Base-by-base conservation (phyloP, 179 eudicot species). In the Spinacia oleracea region DNA sequence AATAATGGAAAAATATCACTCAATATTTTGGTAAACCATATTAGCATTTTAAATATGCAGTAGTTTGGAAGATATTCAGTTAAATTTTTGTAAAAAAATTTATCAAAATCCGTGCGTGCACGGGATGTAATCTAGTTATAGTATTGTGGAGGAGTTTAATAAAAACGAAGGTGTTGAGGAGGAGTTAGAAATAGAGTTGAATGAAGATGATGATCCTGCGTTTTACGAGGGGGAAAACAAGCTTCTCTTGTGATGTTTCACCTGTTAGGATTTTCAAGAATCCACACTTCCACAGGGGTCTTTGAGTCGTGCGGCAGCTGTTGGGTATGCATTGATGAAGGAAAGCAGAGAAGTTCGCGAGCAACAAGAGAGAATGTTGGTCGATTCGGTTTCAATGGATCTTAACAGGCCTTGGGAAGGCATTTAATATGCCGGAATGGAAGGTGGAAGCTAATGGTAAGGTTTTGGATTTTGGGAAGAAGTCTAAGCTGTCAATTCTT, bases 271-370 rank as follows among this genome's bases (percentile, higher is more conserved):
- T 91, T 43, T 84, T 85, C 42, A 91, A 91, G 82, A 91, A 91
- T 76, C 97, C 97, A 0, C 93, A 91, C 90, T 90, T 76, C 97
- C 97, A 0, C 93, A 91, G 81, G 93, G 97, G 0, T 90, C 97
- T 7, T 79, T 91, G 89, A 86, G 97, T 70, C 89, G 91, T 31
- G 93, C 97, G 5, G 97, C 97, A 1, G 93, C 92, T 7, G 85
- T 90, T 31, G 92, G 87, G 70, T 86, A 92, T n/a, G 97, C 93
- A 43, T 75, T 90, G 56, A 89, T 87, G 66, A 91, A 91, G 81
- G 97, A 91, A 81, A 82, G 97, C 68, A 85, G 93, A 66, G 93
- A 91, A 84, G 90, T 91, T 5, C 78, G 97, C 67, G 92, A 86
- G 59, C 91, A 90, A 48, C 90, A 91, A 60, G 92, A 90, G 66